Base-by-base conservation (phyloP, 441 rosid species). In the Oxalis stricta region DNA sequence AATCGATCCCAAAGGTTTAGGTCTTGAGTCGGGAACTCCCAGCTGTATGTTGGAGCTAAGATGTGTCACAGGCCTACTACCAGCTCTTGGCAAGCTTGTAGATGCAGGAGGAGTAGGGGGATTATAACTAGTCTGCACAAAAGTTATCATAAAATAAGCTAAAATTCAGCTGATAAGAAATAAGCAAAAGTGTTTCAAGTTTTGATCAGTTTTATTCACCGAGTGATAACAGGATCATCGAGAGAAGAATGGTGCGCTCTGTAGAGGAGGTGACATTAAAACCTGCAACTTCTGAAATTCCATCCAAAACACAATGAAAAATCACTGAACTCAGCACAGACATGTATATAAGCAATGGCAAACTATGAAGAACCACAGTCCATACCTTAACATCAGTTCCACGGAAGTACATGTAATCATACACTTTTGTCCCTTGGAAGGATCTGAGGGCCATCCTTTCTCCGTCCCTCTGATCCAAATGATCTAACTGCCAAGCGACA, bases 351-450 rank as follows among this genome's bases (percentile, higher is more conserved):
- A 23, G 7, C 3, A 3, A 7, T 3, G 28, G 7, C 28, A 23
- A 23, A 3, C 28, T 23, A 23, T 23, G 7, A 3, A 23, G 3
- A 3, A 23, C 5, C 7, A 23, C 7, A 7, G 3, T 7, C 28
- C 28, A 34, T 41, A 62, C 63, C 59, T 56, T 56, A 52, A 62
- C 43, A 46, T 62, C 63, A 48, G 49, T 56, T 41, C 59, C 63
- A 14, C 56, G 63, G 46, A 52, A 62, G 26, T 38, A 38, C 15
- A 62, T 57, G 46, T 52, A 62, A 18, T 62, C 68, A 43, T 47
- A 56, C 21, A 62, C 52, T 38, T 36, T 52, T n/a, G 32, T 62
- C 62, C 20, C 51, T 48, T 14, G 59, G 59, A 12, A 43, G 52
- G 35, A 52, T 32, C 38, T 52, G 63, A 8, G 55, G 59, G 4